Evolutionary conservation across 495 filamentous ascomycete genomes (phyloP).

Genomic region (Podospora pseudocomata): DNA sequence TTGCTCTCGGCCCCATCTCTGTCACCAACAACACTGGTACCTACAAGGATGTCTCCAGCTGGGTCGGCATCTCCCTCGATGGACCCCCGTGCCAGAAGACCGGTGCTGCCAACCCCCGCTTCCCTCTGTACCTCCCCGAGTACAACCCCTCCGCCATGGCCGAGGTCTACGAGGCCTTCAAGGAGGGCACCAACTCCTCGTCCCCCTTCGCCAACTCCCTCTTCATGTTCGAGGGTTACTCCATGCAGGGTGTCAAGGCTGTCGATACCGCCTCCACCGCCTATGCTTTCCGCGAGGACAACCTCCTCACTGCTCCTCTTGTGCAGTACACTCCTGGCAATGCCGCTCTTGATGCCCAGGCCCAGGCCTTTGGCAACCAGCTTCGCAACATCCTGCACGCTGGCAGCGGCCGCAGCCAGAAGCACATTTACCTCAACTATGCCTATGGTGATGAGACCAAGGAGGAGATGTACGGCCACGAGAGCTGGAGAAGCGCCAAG

Average conservation of each 20-base stretch:
- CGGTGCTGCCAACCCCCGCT: slow-evolving; percentile 46
- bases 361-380: slow-evolving; percentile 36
- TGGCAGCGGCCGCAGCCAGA: slow-evolving; percentile 34
- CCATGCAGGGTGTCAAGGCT: slow-evolving; percentile 43
- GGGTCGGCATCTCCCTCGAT: slow-evolving; percentile 28
- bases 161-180: slow-evolving; percentile 42
- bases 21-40: slow-evolving; percentile 29
- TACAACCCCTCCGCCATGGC: slow-evolving; percentile 46
- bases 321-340: slow-evolving; percentile 37
- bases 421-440: slow-evolving; percentile 59
- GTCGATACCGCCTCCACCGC: slow-evolving; percentile 37
- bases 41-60: slow-evolving; percentile 40
- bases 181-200: slow-evolving; percentile 19
- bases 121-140: slow-evolving; percentile 45
- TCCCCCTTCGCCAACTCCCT: slow-evolving; percentile 37
- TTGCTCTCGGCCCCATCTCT: slow-evolving; percentile 43
- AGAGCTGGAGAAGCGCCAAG: slow-evolving; percentile 44
- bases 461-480: slow-evolving; percentile 49
- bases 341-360: slow-evolving; percentile 33
- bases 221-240: slow-evolving; percentile 57
- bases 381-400: slow-evolving; percentile 42
- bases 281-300: slow-evolving; percentile 42
- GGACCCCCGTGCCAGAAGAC: slow-evolving; percentile 44
- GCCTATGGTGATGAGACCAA: slow-evolving; percentile 51
- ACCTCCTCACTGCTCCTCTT: slow-evolving; percentile 45